phyloP scores from a whole-genome alignment of 148 eudicot genomes.

The Dianthus caryophyllus region DNA sequence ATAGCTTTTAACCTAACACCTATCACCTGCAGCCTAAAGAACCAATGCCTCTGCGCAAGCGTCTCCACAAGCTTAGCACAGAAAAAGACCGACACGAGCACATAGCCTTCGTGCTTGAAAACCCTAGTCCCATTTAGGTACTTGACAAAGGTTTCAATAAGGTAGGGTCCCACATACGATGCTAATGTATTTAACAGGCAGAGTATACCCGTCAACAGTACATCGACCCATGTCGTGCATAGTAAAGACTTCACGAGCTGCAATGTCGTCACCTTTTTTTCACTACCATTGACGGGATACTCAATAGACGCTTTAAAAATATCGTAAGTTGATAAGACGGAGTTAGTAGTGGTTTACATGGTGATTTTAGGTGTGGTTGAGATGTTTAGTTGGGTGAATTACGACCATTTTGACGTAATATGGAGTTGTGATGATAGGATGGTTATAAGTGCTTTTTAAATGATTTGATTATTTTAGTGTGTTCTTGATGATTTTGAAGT shows the following conservation, averaged over 20 bases:
- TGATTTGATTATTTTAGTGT: too few relatives aligned
- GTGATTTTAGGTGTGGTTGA: too few relatives aligned
- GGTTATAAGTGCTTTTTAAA: too few relatives aligned
- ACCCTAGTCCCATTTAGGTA: slow-evolving; percentile 42
- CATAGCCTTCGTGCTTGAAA: slow-evolving; percentile 35
- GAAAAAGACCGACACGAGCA: slow-evolving; percentile 39
- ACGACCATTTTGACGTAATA: too few relatives aligned
- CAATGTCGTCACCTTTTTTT: slow-evolving; percentile 32
- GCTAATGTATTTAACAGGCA: slow-evolving; percentile 43
- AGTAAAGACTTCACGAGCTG: slow-evolving; percentile 51
- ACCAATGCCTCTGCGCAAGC: slow-evolving; percentile 48
- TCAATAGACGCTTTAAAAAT: slow-evolving; percentile 35
- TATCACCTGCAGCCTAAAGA: slow-evolving; percentile 40
- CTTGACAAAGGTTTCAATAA: slow-evolving; percentile 53
- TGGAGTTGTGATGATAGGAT: too few relatives aligned
- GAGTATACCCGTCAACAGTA: slow-evolving; percentile 34
- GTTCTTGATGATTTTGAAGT: too few relatives aligned
- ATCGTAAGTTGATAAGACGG: too few relatives aligned
- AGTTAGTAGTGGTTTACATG: too few relatives aligned
- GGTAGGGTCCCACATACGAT: slow-evolving; percentile 51
- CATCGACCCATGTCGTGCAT: slow-evolving; percentile 42
- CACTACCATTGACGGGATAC: slow-evolving; percentile 23
- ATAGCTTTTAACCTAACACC: slow-evolving; percentile 47
- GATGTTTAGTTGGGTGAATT: too few relatives aligned
- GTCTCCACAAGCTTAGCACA: slow-evolving; percentile 52